Evolutionary conservation across 1,284 basidiomycete genomes (phyloP).

Genomic region (Exobasidium rhododendri): DNA sequence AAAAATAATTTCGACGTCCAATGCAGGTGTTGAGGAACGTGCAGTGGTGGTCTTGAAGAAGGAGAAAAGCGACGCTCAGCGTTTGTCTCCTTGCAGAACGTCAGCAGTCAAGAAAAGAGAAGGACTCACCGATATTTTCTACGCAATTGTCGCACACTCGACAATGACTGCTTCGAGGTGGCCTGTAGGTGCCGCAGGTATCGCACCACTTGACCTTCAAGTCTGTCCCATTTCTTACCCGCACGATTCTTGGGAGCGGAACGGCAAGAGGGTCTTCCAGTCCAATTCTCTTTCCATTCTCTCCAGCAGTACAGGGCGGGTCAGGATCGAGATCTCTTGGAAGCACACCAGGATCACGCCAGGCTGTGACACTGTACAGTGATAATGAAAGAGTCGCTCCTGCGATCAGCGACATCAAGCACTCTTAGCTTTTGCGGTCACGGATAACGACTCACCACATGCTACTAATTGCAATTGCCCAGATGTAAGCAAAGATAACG

Average conservation of each 20-base stretch:
- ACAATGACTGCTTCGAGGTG: conserved; percentile 52
- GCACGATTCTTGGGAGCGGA: conserved; percentile 22
- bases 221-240: conserved; percentile 20
- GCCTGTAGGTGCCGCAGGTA: conserved; percentile 50
- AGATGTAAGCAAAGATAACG: conserved; percentile 41
- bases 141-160: conserved; percentile 54
- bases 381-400: background rate
- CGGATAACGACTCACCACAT: conserved; percentile 24
- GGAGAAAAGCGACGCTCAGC: too few species aligned
- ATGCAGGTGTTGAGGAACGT: conserved; percentile 55
- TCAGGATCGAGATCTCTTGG: conserved; percentile 48
- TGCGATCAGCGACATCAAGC: conserved; percentile 4
- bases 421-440: too few species aligned
- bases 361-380: conserved; percentile 31
- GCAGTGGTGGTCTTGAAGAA: conserved; percentile 56
- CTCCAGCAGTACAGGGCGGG: conserved; percentile 40
- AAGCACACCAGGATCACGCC: conserved; percentile 50
- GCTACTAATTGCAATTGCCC: conserved; percentile 29
- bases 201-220: conserved; percentile 52
- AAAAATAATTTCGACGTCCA: conserved; percentile 51
- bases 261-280: conserved; percentile 22
- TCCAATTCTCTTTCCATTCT: conserved; percentile 10
- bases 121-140: conserved; percentile 48
- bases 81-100: background rate
- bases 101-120: background rate